Conservation (phyloP, 208 protist genomes). For the Acanthamoeba divionensis region DNA sequence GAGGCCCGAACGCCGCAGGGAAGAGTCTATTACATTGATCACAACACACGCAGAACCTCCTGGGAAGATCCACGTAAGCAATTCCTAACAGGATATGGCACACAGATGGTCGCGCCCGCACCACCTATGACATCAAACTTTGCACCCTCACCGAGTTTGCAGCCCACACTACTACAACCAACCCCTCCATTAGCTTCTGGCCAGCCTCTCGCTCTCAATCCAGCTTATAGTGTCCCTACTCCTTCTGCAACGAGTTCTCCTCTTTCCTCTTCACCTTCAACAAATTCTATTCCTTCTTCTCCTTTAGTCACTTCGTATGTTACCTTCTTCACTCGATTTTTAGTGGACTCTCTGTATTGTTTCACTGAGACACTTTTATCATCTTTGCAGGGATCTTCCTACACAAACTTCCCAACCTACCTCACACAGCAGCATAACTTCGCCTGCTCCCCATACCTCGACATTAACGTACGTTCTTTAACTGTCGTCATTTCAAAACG, state of each 20-base stretch:
- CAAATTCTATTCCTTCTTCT: not conserved
- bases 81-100: no score
- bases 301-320: not conserved
- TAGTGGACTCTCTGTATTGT: no score
- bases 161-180: no score
- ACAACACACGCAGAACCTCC: conserved; percentile 2
- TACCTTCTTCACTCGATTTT: not conserved
- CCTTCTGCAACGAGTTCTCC: not conserved
- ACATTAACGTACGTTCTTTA: not conserved
- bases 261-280: not conserved
- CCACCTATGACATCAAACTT: no score
- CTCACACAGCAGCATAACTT: not conserved
- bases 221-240: not conserved
- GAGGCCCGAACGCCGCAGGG: not conserved
- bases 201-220: not conserved
- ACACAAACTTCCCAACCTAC: not conserved
- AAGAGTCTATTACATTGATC: conserved; percentile 32
- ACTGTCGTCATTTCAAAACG: no score
- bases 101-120: no score
- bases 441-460: not conserved
- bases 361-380: not conserved
- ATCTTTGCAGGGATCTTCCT: not conserved
- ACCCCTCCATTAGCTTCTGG: no score
- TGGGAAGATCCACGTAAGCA: not conserved
- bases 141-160: no score